These are phyloP conservation scores for Ophiostoma quercus DNA, from an alignment of 2,329 filamentous ascomycete species.

Conservation along the genomic window DNA sequence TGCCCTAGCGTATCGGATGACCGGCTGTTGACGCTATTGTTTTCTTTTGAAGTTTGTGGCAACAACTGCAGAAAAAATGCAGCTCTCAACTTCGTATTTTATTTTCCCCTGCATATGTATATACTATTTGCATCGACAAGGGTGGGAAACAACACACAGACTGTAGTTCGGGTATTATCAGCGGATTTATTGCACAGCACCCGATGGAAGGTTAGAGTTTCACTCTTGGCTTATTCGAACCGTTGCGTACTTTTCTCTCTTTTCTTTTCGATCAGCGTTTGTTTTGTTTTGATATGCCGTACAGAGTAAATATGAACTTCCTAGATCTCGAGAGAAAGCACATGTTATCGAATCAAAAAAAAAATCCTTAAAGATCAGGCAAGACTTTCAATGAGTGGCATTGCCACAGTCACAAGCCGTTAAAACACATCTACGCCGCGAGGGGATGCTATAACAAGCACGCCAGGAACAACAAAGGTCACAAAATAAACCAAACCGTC, in stretches of 20 bases:
- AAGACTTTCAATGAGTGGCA: no score
- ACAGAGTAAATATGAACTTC: no score
- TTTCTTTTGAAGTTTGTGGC: background rate
- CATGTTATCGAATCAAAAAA: no score
- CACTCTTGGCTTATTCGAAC: background rate
- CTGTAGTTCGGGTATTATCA: background rate
- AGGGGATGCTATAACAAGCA: no score
- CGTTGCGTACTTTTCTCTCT: constrained; percentile 12
- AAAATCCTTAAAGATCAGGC: no score
- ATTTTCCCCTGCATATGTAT: constrained; percentile 3
- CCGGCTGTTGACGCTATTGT: background rate
- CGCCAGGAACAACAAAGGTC: background rate
- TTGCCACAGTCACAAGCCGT: no score
- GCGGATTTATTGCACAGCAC: background rate
- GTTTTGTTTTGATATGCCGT: background rate
- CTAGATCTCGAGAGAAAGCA: no score
- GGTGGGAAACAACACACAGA: constrained; percentile 7
- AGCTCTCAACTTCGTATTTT: background rate
- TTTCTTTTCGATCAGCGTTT: background rate
- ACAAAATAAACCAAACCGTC: background rate
- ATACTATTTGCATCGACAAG: background rate
- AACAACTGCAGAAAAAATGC: background rate
- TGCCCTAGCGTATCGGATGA: background rate
- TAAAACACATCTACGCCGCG: background rate
- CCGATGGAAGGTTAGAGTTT: background rate